Evolutionary conservation across 495 filamentous ascomycete species (phyloP), one percentile per base, ranked within the genome.

Genomic region (Podospora conica): DNA sequence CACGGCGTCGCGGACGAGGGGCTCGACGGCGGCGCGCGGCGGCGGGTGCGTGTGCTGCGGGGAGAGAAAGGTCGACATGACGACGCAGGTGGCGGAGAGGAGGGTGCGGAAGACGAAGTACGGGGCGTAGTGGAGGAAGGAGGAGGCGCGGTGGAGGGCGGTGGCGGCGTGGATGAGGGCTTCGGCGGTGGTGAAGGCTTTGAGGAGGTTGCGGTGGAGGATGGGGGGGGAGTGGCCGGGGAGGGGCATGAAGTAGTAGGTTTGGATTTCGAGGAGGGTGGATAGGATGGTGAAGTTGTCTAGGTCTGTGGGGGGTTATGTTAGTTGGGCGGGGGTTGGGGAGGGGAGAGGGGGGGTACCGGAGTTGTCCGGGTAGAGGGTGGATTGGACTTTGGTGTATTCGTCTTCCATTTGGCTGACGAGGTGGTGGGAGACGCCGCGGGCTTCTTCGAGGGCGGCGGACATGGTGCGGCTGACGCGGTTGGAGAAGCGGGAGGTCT

Each of bases 171-270:
- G 71, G 65, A 82, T 70, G 25, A 79, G 64, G 12, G 74, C 61
- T 22, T 73, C 73, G 63, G 79, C 77, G 3, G 79, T 81, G 57
- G 68, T 74, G 70, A 77, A 80, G 58, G 75, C 67, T 2, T 79
- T 79, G 54, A 80, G 66, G 7, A 80, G 65, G 65, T 77, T 76
- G 29, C 77, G 75, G 61, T 77, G 78, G 5, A 80, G 70, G n/a
- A 75, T 69, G 23, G 74, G 76, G 11, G 69, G 48, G 70, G 66
- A 66, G 64, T 73, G 74, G 55, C 71, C 72, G 1, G 77, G 74
- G 1, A 74, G 67, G 27, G 79, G 78, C 67, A 81, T 77, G 64
- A 82, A 72, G 71, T 82, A 82, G 71, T 76, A 82, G 12, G 70
- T 71, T 58, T 82, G 79, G 58, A 82, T 79, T 11, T 82, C 79